These are phyloP conservation scores for Populus hybrid DNA, from an alignment of 441 rosid genomes.

Conservation along the genomic window DNA sequence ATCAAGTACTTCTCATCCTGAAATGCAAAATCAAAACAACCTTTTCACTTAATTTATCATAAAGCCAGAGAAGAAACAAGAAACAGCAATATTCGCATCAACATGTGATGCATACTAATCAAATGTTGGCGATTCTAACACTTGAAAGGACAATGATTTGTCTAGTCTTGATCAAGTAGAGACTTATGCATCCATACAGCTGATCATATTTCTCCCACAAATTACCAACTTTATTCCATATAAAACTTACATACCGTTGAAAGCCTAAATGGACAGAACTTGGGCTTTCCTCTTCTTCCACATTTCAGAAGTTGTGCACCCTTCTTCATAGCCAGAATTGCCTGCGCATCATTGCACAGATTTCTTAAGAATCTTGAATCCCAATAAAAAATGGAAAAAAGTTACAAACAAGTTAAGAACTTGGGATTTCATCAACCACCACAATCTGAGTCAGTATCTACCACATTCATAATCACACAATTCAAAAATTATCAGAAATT, in stretches of 20 bases:
- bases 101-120: neutral
- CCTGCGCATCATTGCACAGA: conserved; percentile 36
- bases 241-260: conserved; percentile 43
- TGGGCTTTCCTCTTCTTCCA: conserved; percentile 79
- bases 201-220: neutral
- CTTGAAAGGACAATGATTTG: neutral
- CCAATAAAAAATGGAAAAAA: neutral
- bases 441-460: neutral
- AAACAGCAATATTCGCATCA: neutral
- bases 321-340: conserved; percentile 71
- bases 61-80: neutral
- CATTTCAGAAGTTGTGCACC: conserved; percentile 77
- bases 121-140: neutral
- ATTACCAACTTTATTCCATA: neutral
- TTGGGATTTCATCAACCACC: neutral
- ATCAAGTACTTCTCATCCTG: conserved; percentile 78
- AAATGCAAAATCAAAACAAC: conserved; percentile 18
- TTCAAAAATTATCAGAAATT: neutral
- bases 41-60: neutral
- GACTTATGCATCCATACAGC: neutral
- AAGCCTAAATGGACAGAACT: conserved; percentile 71
- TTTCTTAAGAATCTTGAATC: neutral
- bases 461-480: neutral
- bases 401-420: neutral
- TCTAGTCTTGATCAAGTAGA: neutral